Evolutionary conservation across 2,329 filamentous ascomycete genomes (phyloP), one percentile per base, ranked within the genome.

Genomic region (Phaeophleospora eucalypticola): DNA sequence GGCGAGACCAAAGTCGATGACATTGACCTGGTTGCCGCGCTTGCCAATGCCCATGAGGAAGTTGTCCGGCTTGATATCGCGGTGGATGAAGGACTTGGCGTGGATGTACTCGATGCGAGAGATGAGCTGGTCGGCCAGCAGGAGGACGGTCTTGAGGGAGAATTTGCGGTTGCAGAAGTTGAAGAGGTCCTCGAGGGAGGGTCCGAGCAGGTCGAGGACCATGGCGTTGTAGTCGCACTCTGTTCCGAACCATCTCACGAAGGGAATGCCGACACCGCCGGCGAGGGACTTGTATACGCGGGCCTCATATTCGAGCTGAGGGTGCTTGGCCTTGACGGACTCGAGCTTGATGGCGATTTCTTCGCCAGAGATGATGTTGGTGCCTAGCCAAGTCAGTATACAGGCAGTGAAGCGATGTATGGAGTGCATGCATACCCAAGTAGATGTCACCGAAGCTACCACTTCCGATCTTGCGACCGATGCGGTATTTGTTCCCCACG

Each of bases 151-250:
- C 85, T 98, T 98, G 60, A 98, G 76, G 10, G 93, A 96, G 78
- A 97, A 98, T 71, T 97, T 97, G 71, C 93, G 87, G 83, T 97
- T 97, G 83, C 93, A 98, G 73, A 97, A 97, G 82, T 98, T 97
- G 87, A 98, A 98, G 27, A 98, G 81, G 68, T 98, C 93, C 74
- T 98, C 93, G 71, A 98, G 75, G 65, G 86, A 93, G 58, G 93
- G 93, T 33, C 93, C 93, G 48, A 98, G 86, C 19, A 98, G 84
- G 66, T 98, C 93, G 58, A 97, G 83, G 43, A 98, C 93, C 93
- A 98, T 97, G 70, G 93, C 93, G 74, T 98, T 97, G 83, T 98
- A 97, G 76, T 97, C 93, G 73, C 91, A 97, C 75, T 98, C 93
- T 51, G 91, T 97, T 60, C 93, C 93, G 72, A 97, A 98, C 93